Percentiles rank a stretch among this genome's conserved stretches.
Evolutionary conservation across 495 filamentous ascomycete genomes (phyloP).

Genomic region (Cercophora newfieldiana): DNA sequence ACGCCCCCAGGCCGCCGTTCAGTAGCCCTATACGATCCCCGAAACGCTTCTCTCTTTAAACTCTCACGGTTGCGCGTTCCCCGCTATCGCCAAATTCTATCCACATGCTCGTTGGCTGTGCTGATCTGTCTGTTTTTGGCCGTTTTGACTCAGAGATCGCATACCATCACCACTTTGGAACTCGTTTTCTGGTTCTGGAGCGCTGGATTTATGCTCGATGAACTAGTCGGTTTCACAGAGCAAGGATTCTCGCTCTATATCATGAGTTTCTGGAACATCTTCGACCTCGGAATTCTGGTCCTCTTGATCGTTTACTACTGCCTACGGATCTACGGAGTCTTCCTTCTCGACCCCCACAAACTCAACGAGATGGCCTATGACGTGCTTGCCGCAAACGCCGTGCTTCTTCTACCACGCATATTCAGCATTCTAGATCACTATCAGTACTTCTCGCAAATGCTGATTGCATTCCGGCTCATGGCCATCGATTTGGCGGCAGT

Average conservation of each 20-base stretch:
- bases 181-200: constrained; percentile 96
- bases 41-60: constrained; percentile 87
- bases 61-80: constrained; percentile 86
- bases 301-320: constrained; percentile 85
- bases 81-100: constrained; percentile 84
- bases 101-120: constrained; percentile 78
- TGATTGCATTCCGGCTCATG: constrained; percentile 93
- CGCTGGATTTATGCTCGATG: constrained; percentile 94
- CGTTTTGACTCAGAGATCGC: constrained; percentile 67
- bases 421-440: constrained; percentile 93
- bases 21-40: constrained; percentile 85
- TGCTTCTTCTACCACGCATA: constrained; percentile 83
- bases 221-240: constrained; percentile 88
- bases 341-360: constrained; percentile 67
- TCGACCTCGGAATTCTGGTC: constrained; percentile 86
- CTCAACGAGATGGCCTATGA: constrained; percentile 85
- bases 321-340: constrained; percentile 80
- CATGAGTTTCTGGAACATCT: constrained; percentile 95
- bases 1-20: constrained; percentile 59
- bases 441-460: constrained; percentile 88
- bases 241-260: constrained; percentile 92
- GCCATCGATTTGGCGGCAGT: constrained; percentile 82
- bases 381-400: constrained; percentile 82
- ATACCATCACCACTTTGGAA: constrained; percentile 76
- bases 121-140: constrained; percentile 81